Evolutionary conservation across 2,329 filamentous ascomycete genomes (phyloP), one percentile per base, ranked within the genome.

Genomic region (Aureobasidium sp.): DNA sequence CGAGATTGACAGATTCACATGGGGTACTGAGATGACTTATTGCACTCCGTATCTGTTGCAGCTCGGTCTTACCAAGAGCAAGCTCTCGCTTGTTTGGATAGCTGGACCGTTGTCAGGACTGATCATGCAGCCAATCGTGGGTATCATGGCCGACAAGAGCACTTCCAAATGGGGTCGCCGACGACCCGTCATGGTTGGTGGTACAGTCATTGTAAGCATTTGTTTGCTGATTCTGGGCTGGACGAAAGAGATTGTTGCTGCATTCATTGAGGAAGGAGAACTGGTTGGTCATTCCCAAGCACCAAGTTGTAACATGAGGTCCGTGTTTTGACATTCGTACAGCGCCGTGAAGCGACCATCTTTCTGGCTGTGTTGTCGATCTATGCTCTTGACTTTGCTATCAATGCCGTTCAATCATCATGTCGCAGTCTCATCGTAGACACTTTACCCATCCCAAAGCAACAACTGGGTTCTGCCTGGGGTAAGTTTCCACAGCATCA

Each of bases 21-120:
- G 91, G 91, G 90, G 91, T 63, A 88, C 96, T 72, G 92, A 97
- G 75, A 96, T 97, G 90, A 97, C 92, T 21, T 97, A 99, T 76
- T 97, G 92, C 77, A 97, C 93, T 1, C 94, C 94, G 0, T 99
- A 97, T 73, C 88, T 99, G 55, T 87, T 97, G 60, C 88, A 91
- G 65, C 88, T 96, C 64, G 91, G 92, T 37, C 83, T 97, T 65
- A 92, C 90, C n/a, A 97, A 97, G 74, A 92, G 89, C 66, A 89
- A 87, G 71, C 95, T 91, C n/a, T 96, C 90, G 32, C 81, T 95
- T 59, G 93, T 97, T 61, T 99, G 94, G 94, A 88, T 97, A 69
- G 93, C 94, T 30, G 94, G 94, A 0, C 94, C 94, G 0, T 77
- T 97, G 16, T 96, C 91, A 0, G 94, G 94, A 1, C 81, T 99